These are phyloP conservation scores for Phytophthora pinifolia DNA, from an alignment of 352 stramenopile species.

Conservation along the genomic window DNA sequence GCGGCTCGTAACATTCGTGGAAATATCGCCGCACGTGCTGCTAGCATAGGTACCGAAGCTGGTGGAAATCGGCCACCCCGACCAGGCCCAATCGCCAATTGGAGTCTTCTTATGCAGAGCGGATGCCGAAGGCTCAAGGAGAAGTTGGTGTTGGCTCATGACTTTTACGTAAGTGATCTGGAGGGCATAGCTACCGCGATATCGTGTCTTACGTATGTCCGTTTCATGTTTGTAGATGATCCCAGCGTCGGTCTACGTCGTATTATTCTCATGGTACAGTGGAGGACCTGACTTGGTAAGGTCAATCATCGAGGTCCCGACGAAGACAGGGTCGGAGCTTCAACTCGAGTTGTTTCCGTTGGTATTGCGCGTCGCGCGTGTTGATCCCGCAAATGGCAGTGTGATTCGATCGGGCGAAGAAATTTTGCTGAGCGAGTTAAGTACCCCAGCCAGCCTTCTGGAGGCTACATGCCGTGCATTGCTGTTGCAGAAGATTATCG, in stretches of 20 bases:
- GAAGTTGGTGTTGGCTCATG: slow-evolving; percentile 61
- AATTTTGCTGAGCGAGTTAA: slow-evolving; percentile 64
- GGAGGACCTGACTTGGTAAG: slow-evolving; percentile 70
- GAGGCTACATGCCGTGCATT: slow-evolving; percentile 75
- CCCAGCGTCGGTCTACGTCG: slow-evolving; percentile 58
- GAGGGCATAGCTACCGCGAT: too few relatives aligned
- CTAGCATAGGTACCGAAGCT: slow-evolving; percentile 21
- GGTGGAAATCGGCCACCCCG: slow-evolving; percentile 25
- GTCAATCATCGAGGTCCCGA: slow-evolving; percentile 47
- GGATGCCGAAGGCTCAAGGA: slow-evolving; percentile 75
- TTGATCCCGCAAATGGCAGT: slow-evolving; percentile 64
- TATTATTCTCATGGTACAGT: slow-evolving; percentile 80
- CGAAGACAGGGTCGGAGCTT: slow-evolving; percentile 28
- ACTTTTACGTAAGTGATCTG: slow-evolving; percentile 73
- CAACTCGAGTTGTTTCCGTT: slow-evolving; percentile 82
- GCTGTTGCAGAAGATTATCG: slow-evolving; percentile 64
- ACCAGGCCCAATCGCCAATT: slow-evolving; percentile 81
- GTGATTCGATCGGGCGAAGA: slow-evolving; percentile 84
- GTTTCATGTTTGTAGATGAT: slow-evolving; percentile 49
- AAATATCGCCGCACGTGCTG: slow-evolving; percentile 24
- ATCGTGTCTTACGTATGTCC: slow-evolving; percentile 1
- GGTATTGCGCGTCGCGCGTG: slow-evolving; percentile 72
- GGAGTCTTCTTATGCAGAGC: slow-evolving; percentile 72
- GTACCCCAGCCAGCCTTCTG: slow-evolving; percentile 57
- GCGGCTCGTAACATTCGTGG: slow-evolving; percentile 34